These are phyloP conservation scores for Stentor roeselii DNA, from an alignment of 73 alveolate species.

Conservation along the genomic window DNA sequence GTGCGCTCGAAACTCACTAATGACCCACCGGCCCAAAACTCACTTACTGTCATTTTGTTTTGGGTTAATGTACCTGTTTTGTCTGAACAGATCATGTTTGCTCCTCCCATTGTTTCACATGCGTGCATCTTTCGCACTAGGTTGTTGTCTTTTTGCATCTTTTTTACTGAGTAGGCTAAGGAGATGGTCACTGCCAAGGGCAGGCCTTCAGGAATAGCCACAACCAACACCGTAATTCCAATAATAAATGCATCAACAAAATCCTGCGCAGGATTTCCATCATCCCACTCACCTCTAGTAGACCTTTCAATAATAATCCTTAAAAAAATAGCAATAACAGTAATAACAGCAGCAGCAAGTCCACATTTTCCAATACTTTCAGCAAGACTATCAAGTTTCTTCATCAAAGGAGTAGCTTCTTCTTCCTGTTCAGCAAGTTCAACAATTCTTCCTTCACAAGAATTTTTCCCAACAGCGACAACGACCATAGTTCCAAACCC, in stretches of 20 bases:
- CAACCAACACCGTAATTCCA: conserved; percentile 72
- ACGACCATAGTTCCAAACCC: conserved; percentile 66
- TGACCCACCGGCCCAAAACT: conserved; percentile 21
- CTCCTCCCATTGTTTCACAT: conserved; percentile 95
- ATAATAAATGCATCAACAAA: conserved; percentile 67
- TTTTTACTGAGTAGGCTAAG: conserved; percentile 78
- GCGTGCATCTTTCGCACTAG: conserved; percentile 82
- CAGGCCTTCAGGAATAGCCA: conserved; percentile 94
- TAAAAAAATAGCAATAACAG: neutral
- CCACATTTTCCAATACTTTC: neutral
- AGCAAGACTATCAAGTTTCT: conserved; percentile 2
- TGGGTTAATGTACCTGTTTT: conserved; percentile 89
- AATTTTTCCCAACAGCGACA: conserved; percentile 62
- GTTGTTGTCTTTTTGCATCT: conserved; percentile 77
- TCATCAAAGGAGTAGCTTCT: conserved; percentile 30
- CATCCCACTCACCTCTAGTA: conserved; percentile 47
- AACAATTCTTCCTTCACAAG: conserved; percentile 56
- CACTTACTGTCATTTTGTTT: conserved; percentile 59
- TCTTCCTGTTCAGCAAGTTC: conserved; percentile 67
- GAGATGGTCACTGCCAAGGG: conserved; percentile 88
- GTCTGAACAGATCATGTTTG: conserved; percentile 86
- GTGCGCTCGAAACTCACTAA: neutral
- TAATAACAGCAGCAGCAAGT: neutral
- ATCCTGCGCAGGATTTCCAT: conserved; percentile 35
- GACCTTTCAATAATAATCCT: neutral